Evolutionary conservation across 2,329 filamentous ascomycete species (phyloP).

Genomic region (Ceratocystis destructans): DNA sequence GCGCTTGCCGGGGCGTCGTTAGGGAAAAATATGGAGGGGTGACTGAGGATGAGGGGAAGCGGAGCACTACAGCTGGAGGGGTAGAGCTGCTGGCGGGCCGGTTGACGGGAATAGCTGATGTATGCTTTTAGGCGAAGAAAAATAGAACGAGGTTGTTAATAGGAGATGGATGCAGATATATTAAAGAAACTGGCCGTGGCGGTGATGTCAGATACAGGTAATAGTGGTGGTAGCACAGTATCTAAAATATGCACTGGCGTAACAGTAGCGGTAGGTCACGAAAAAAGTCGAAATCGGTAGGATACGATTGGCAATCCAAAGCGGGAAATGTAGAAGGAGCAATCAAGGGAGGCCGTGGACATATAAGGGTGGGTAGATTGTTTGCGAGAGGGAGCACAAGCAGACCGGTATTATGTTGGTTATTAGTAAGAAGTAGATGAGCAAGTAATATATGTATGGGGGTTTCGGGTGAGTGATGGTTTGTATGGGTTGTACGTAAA

Average conservation of each 20-base stretch:
- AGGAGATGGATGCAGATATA: neutral
- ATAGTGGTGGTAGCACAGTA: neutral
- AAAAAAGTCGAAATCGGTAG: neutral
- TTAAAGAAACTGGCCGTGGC: neutral
- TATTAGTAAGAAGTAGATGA: neutral
- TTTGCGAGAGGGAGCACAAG: neutral
- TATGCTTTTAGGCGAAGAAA: neutral
- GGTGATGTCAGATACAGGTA: neutral
- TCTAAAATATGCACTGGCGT: neutral
- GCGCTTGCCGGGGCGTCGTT: neutral
- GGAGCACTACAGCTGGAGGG: neutral
- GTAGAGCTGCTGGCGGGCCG: neutral
- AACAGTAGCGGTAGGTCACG: neutral
- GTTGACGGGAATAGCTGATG: neutral
- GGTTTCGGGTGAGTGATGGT: neutral
- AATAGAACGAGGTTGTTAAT: neutral
- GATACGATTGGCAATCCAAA: slow-evolving; percentile 1
- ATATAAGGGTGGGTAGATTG: neutral
- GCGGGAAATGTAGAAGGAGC: neutral
- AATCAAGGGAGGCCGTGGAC: neutral
- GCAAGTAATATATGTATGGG: neutral
- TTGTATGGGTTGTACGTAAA: neutral
- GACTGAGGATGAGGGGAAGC: neutral
- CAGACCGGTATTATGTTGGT: neutral
- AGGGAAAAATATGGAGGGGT: neutral